Percentiles rank a stretch among this genome's conserved stretches.
phyloP scores from a whole-genome alignment of 1,284 basidiomycete genomes.

The Fomitopsis pinicola region DNA sequence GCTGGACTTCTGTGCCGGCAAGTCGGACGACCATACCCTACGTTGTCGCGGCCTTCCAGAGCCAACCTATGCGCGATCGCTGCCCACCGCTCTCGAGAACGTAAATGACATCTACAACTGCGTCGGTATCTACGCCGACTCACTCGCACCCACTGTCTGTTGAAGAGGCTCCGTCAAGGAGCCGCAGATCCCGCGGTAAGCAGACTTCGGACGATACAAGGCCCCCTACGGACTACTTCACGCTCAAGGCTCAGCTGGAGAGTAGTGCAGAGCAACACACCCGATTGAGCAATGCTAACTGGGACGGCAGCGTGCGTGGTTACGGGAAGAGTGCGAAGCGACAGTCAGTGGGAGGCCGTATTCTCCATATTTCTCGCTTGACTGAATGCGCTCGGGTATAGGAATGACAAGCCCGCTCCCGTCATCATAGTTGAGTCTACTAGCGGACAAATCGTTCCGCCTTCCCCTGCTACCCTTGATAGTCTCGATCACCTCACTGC shows the following conservation, averaged over 20 bases:
- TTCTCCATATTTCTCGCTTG: background rate
- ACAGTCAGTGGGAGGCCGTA: conserved; percentile 13
- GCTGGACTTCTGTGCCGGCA: background rate
- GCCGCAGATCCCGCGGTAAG: conserved; percentile 34
- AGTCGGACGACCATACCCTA: background rate
- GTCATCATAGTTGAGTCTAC: conserved; percentile 55
- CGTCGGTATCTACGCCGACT: conserved; percentile 42
- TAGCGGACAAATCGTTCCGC: conserved; percentile 28
- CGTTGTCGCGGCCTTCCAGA: too few relatives aligned
- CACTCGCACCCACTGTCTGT: conserved; percentile 62
- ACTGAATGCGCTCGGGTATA: conserved; percentile 4
- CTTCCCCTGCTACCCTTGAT: conserved; percentile 16
- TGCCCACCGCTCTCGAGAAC: background rate
- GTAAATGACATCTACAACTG: conserved; percentile 28
- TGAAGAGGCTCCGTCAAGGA: conserved; percentile 45
- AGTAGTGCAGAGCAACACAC: conserved; percentile 30
- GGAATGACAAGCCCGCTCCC: conserved; percentile 31
- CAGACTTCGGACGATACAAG: conserved; percentile 24
- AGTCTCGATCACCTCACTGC: conserved; percentile 6
- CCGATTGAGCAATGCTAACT: conserved; percentile 32
- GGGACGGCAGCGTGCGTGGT: conserved; percentile 62
- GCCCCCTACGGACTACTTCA: conserved; percentile 48
- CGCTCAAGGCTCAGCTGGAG: conserved; percentile 56
- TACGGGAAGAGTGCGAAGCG: conserved; percentile 39
- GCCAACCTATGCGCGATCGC: background rate